Evolutionary conservation across 2,329 filamentous ascomycete species (phyloP).

Genomic region (Aureobasidium sp.): DNA sequence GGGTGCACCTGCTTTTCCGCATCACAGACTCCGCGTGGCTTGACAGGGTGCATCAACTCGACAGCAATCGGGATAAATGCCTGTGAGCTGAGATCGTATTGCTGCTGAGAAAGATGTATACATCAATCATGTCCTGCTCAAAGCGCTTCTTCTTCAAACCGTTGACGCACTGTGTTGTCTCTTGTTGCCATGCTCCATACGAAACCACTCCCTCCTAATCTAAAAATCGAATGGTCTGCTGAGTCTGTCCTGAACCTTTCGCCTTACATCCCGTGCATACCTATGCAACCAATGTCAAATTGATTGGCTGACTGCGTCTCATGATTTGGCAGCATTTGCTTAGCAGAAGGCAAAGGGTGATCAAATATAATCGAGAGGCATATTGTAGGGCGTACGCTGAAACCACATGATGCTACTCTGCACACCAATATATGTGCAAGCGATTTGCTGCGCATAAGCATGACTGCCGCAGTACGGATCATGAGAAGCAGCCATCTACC

Average conservation of each 20-base stretch:
- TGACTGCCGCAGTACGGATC: background rate
- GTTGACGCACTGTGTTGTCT: background rate
- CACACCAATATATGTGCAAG: background rate
- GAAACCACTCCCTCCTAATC: background rate
- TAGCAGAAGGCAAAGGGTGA: background rate
- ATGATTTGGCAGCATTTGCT: background rate
- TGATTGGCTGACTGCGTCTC: conserved; percentile 2
- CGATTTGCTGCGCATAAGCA: background rate
- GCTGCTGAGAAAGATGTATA: background rate
- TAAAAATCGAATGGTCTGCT: background rate
- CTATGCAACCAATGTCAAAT: background rate
- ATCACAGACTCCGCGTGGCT: background rate
- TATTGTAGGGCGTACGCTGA: background rate
- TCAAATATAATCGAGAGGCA: background rate
- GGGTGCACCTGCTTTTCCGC: conserved; percentile 10
- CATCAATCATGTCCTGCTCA: background rate
- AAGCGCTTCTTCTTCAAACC: background rate
- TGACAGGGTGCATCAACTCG: background rate
- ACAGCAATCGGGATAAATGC: background rate
- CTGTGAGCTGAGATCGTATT: background rate
- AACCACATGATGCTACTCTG: conserved; percentile 2
- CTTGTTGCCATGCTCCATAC: background rate
- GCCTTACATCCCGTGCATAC: background rate
- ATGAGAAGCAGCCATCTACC: background rate
- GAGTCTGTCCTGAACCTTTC: background rate